Evolutionary conservation across 306 rosid genomes (phyloP).

Genomic region (Sicyos baderoa): DNA sequence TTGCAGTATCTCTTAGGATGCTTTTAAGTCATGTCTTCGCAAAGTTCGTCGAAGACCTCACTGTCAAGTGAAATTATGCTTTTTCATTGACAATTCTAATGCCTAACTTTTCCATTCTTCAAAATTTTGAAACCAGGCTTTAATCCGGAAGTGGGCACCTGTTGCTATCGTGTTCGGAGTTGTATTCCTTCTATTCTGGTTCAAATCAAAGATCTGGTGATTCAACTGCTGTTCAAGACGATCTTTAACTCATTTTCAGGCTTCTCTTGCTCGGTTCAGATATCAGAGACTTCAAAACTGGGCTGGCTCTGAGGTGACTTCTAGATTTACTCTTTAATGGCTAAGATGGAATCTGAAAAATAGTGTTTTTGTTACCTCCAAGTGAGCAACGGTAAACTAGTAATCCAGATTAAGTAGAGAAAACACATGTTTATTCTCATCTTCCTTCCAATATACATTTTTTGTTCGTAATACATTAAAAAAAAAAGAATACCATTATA

Average conservation of each 20-base stretch:
- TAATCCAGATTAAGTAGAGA: neutral
- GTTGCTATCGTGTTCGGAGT: slow-evolving; percentile 94
- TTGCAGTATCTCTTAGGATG: neutral
- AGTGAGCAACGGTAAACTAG: neutral
- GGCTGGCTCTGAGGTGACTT: neutral
- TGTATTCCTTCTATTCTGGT: slow-evolving; percentile 93
- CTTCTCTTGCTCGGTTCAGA: slow-evolving; percentile 1
- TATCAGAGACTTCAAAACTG: slow-evolving; percentile 17
- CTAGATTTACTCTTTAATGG: slow-evolving; percentile 5
- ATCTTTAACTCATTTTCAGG: slow-evolving; percentile 5
- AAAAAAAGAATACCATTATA: neutral
- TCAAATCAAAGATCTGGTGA: slow-evolving; percentile 89
- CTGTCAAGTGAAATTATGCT: neutral
- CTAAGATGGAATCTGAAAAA: slow-evolving; percentile 8
- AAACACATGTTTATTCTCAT: neutral
- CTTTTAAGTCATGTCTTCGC: too few relatives aligned
- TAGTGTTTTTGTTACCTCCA: slow-evolving; percentile 13
- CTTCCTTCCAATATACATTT: neutral
- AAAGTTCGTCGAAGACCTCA: neutral
- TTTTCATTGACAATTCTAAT: neutral
- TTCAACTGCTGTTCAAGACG: slow-evolving; percentile 23
- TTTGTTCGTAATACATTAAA: neutral
- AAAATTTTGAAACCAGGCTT: slow-evolving; percentile 44
- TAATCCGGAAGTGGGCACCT: slow-evolving; percentile 95
- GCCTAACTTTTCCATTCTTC: neutral